A percentile compares a stretch with the other conserved stretches of the same genome.
Evolutionary conservation across 2,329 filamentous ascomycete species (phyloP).

Genomic region (Gaeumannomyces sp.): DNA sequence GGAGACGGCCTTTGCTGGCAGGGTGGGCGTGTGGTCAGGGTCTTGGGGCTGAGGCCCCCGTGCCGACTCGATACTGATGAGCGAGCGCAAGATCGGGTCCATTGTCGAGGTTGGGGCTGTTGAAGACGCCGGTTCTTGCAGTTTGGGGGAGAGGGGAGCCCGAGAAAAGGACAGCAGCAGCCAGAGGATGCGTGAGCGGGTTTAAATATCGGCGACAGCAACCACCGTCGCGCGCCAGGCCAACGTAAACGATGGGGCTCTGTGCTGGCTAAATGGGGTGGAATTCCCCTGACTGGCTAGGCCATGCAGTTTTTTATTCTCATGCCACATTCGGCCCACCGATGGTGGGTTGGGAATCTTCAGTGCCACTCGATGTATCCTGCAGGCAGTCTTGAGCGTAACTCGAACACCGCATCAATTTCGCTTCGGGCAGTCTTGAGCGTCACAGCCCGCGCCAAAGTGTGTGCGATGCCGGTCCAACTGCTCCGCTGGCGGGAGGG

Average conservation of each 20-base stretch:
- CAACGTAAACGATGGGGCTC: too few relatives aligned
- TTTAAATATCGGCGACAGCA: neutral
- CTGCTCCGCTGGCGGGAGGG: too few relatives aligned
- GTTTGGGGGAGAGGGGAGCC: neutral
- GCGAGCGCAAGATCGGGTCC: conserved; percentile 10
- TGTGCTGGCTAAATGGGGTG: neutral
- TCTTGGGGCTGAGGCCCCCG: conserved; percentile 16
- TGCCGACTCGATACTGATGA: conserved; percentile 20
- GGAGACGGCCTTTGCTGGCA: conserved; percentile 30
- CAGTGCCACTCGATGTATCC: neutral
- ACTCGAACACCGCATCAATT: neutral
- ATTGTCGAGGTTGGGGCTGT: neutral
- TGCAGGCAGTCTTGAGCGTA: neutral
- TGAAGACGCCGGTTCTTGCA: neutral
- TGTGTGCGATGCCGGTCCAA: neutral
- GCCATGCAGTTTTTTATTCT: too few relatives aligned
- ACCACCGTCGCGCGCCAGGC: neutral
- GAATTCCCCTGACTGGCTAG: neutral
- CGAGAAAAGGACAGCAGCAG: neutral
- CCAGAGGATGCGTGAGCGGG: neutral
- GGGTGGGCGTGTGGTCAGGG: conserved; percentile 15
- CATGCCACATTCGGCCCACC: neutral
- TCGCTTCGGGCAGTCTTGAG: neutral
- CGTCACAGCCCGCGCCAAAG: neutral
- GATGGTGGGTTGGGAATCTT: neutral